phyloP scores from a whole-genome alignment of 805 yeast species.

The Priceomyces fermenticarens region DNA sequence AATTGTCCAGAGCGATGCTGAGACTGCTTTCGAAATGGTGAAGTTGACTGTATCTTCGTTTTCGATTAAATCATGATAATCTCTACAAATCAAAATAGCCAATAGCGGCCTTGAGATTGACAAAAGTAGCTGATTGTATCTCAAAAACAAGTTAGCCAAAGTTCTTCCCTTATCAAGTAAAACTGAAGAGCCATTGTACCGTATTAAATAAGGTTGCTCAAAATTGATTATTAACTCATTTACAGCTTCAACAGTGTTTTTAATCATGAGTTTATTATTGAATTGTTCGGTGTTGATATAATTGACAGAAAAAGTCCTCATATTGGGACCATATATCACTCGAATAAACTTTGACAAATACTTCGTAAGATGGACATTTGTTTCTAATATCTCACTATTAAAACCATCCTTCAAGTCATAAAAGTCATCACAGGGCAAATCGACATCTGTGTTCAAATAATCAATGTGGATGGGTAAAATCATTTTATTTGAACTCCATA shows the following conservation, averaged over 20 bases:
- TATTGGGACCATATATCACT: slow-evolving; percentile 39
- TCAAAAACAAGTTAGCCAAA: slow-evolving; percentile 30
- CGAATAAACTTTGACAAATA: slow-evolving; percentile 33
- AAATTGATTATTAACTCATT: slow-evolving; percentile 28
- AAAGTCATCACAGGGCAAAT: slow-evolving; percentile 34
- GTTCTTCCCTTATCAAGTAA: slow-evolving; percentile 21
- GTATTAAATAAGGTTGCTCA: slow-evolving; percentile 26
- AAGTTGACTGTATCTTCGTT: slow-evolving; percentile 20
- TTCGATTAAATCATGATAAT: slow-evolving; percentile 18
- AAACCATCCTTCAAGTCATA: slow-evolving; percentile 27
- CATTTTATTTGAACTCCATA: slow-evolving; percentile 37
- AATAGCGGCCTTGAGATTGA: slow-evolving; percentile 33
- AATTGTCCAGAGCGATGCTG: slow-evolving; percentile 27
- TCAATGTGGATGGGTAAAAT: slow-evolving; percentile 38
- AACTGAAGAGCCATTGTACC: slow-evolving; percentile 18
- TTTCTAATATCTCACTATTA: slow-evolving; percentile 27
- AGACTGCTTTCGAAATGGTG: slow-evolving; percentile 26
- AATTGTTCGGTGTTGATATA: slow-evolving; percentile 40
- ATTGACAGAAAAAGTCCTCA: slow-evolving; percentile 36
- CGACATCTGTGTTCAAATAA: slow-evolving; percentile 42
- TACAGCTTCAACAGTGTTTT: slow-evolving; percentile 25
- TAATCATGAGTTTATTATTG: slow-evolving; percentile 32
- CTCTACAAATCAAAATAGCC: slow-evolving; percentile 25
- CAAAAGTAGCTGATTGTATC: slow-evolving; percentile 33
- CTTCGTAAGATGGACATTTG: slow-evolving; percentile 39